Evolutionary conservation across 2,329 filamentous ascomycete species (phyloP).

Genomic region (Helminthosporium solani): DNA sequence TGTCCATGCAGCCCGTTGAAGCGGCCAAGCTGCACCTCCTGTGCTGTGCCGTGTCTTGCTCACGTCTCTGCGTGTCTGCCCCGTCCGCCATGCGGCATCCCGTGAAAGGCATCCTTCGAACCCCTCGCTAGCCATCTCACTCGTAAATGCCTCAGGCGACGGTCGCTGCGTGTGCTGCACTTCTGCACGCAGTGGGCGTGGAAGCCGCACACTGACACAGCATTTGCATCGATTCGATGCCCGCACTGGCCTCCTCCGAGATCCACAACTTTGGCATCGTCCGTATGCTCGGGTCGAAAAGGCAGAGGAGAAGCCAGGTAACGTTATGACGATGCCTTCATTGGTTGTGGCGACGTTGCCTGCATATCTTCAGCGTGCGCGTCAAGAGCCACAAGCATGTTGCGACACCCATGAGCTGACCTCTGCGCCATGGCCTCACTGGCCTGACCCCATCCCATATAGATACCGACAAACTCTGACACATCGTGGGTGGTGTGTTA

Average conservation of each 20-base stretch:
- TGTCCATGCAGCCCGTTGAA: neutral
- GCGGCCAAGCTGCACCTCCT: neutral
- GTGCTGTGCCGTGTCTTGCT: neutral
- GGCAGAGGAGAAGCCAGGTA: neutral
- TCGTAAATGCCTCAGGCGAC: neutral
- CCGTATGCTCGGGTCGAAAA: constrained; percentile 10
- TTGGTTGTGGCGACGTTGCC: too few relatives aligned
- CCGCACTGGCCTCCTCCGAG: constrained; percentile 10
- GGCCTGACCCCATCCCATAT: too few relatives aligned
- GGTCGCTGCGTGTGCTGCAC: neutral
- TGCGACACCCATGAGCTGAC: too few relatives aligned
- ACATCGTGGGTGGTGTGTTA: too few relatives aligned
- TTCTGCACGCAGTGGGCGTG: constrained; percentile 5
- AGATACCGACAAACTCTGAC: too few relatives aligned
- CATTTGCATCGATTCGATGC: constrained; percentile 6
- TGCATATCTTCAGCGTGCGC: too few relatives aligned
- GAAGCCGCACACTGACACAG: constrained; percentile 1
- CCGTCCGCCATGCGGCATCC: neutral
- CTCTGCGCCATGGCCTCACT: too few relatives aligned
- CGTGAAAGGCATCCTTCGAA: neutral
- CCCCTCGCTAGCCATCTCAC: constrained; percentile 1
- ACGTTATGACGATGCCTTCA: neutral
- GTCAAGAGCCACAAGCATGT: too few relatives aligned
- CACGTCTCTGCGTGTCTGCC: neutral
- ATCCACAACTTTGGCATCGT: constrained; percentile 10